A percentile compares a stretch with the other conserved stretches of the same genome.
Conservation (phyloP, 1,284 basidiomycete species). For the Kalmanozyma brasiliensis region DNA sequence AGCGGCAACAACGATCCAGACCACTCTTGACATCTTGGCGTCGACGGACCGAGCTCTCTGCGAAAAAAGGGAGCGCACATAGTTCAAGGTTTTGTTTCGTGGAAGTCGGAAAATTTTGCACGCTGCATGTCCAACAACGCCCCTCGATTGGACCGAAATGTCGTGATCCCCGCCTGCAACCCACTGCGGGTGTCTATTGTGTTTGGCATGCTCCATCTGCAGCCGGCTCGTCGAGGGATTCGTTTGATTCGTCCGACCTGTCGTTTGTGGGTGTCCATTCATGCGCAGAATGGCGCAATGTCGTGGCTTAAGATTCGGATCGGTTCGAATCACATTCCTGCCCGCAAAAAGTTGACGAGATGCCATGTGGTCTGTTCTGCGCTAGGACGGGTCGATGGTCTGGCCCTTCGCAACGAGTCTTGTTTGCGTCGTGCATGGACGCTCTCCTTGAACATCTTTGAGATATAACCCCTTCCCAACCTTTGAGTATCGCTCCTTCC, state of each 20-base stretch:
- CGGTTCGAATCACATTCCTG: constrained; percentile 5
- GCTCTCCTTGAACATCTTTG: not conserved
- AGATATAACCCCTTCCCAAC: constrained; percentile 12
- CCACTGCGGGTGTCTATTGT: no score
- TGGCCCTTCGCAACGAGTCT: no score
- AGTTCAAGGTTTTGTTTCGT: not conserved
- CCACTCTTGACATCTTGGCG: no score
- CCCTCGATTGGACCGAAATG: constrained; percentile 36
- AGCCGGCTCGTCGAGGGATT: no score
- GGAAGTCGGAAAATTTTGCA: not conserved
- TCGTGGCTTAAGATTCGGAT: not conserved
- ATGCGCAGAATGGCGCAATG: constrained; percentile 29
- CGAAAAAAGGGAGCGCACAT: not conserved
- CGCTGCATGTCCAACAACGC: constrained; percentile 6
- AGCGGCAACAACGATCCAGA: no score
- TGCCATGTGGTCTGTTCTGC: constrained; percentile 1
- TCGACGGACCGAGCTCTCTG: no score
- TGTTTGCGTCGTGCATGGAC: not conserved
- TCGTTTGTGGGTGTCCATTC: not conserved
- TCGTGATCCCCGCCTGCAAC: constrained; percentile 39
- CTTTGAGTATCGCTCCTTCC: not conserved
- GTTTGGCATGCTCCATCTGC: not conserved
- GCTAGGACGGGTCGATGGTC: not conserved
- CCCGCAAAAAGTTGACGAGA: not conserved
- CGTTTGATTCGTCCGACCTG: not conserved